These are phyloP conservation scores for Bruguiera parviflora DNA, from an alignment of 345 rosid species.

Conservation along the genomic window DNA sequence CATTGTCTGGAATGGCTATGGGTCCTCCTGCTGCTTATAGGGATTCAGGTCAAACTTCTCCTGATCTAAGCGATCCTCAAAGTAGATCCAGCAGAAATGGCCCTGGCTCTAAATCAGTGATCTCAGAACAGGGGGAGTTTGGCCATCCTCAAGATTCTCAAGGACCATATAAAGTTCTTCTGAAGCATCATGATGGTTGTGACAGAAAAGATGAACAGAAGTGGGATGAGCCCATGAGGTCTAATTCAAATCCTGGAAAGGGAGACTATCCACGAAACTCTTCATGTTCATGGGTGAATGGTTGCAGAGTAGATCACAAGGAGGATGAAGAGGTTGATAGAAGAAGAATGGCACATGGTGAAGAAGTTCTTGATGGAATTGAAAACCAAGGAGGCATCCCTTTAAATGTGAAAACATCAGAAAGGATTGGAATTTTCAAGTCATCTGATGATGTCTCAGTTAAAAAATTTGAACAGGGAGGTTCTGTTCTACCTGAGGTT, in stretches of 20 bases:
- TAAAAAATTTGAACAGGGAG: constrained; percentile 26
- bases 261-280: constrained; percentile 35
- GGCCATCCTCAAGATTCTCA: constrained; percentile 52
- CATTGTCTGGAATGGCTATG: constrained; percentile 65
- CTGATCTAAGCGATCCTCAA: constrained; percentile 44
- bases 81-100: constrained; percentile 54
- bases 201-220: constrained; percentile 49
- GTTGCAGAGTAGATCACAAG: constrained; percentile 37
- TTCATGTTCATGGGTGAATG: constrained; percentile 33
- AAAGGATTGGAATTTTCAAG: constrained; percentile 27
- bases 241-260: constrained; percentile 36
- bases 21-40: constrained; percentile 54
- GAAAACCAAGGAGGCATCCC: constrained; percentile 28
- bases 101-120: constrained; percentile 37
- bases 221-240: constrained; percentile 38
- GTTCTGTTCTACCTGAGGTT: constrained; percentile 25
- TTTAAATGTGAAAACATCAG: constrained; percentile 34
- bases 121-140: constrained; percentile 50
- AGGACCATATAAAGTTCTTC: constrained; percentile 65
- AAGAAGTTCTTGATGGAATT: constrained; percentile 30
- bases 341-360: constrained; percentile 29
- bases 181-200: constrained; percentile 72
- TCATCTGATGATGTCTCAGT: constrained; percentile 32
- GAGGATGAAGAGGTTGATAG: constrained; percentile 31
- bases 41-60: constrained; percentile 51